Percentiles rank a stretch among this genome's conserved stretches.
phyloP scores from a whole-genome alignment of 345 rosid genomes.

The Populus ilicifolia region DNA sequence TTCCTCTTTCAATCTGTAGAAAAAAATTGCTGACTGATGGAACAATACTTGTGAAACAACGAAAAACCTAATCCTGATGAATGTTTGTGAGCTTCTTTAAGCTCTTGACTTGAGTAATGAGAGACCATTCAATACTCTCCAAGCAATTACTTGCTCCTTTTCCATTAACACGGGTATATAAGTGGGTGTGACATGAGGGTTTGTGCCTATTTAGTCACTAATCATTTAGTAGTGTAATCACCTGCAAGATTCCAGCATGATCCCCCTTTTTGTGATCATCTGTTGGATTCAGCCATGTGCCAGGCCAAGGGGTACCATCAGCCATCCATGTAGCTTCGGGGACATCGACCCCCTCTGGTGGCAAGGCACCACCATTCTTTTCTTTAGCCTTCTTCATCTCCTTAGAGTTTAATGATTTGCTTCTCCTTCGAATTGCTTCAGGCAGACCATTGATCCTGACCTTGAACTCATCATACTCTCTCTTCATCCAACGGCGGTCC shows the following conservation, averaged over 20 bases:
- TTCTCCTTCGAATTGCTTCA: slow-evolving; percentile 59
- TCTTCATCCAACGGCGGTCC: slow-evolving; percentile 94
- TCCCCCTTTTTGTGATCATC: slow-evolving; percentile 82
- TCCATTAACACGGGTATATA: background rate
- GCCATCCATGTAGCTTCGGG: slow-evolving; percentile 96
- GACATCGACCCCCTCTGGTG: slow-evolving; percentile 43
- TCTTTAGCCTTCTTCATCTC: slow-evolving; percentile 69
- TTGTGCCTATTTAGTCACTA: background rate
- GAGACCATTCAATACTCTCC: background rate
- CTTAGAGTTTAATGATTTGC: slow-evolving; percentile 53
- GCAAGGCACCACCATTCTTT: slow-evolving; percentile 51
- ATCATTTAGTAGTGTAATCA: slow-evolving; percentile 1
- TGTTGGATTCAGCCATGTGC: slow-evolving; percentile 65
- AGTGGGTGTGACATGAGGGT: background rate
- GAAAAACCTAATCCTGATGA: background rate
- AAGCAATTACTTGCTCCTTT: background rate
- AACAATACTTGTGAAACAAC: background rate
- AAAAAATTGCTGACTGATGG: background rate
- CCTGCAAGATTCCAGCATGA: slow-evolving; percentile 84
- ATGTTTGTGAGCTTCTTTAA: background rate
- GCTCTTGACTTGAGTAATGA: background rate
- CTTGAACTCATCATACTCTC: slow-evolving; percentile 94
- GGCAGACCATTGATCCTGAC: slow-evolving; percentile 90
- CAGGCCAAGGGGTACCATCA: slow-evolving; percentile 97
- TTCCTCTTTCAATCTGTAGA: background rate